Percentiles rank a stretch among this genome's conserved stretches.
phyloP scores from a whole-genome alignment of 371 early-diverging fungal species.

The Mucor saturninus region DNA sequence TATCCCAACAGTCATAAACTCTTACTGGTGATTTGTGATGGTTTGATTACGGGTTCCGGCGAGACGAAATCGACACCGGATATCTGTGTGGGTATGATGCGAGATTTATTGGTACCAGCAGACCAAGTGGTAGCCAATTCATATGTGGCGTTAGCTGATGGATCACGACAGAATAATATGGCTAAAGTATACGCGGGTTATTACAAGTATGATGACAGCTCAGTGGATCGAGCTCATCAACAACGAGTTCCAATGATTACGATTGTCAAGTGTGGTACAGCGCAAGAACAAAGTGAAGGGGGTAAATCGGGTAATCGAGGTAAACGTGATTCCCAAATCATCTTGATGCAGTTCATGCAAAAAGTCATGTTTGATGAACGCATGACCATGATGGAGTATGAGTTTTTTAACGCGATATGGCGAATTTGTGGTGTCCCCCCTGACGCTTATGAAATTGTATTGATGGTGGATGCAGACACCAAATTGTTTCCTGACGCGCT shows the following conservation, averaged over 20 bases:
- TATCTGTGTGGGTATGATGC: conserved; percentile 84
- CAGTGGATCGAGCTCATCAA: conserved; percentile 54
- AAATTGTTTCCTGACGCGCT: conserved; percentile 82
- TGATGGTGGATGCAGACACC: conserved; percentile 99
- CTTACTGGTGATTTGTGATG: conserved; percentile 90
- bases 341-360: conserved; percentile 96
- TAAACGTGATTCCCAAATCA: conserved; percentile 98
- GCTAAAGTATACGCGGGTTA: conserved; percentile 93
- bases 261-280: conserved; percentile 55
- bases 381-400: conserved; percentile 95
- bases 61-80: conserved; percentile 81
- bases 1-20: conserved; percentile 90
- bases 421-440: conserved; percentile 81
- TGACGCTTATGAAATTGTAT: conserved; percentile 82
- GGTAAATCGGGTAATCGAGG: conserved; percentile 94
- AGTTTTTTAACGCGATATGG: conserved; percentile 90
- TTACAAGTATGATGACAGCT: conserved; percentile 74
- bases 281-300: conserved; percentile 7
- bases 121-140: conserved; percentile 69
- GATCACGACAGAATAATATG: conserved; percentile 92
- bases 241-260: conserved; percentile 84
- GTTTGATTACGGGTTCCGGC: conserved; percentile 81
- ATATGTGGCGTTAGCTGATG: conserved; percentile 96
- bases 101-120: conserved; percentile 67
- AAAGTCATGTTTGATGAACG: conserved; percentile 94